Evolutionary conservation across 441 rosid species (phyloP), one percentile per base, ranked within the genome.

Genomic region (Arabidopsis hybrid): DNA sequence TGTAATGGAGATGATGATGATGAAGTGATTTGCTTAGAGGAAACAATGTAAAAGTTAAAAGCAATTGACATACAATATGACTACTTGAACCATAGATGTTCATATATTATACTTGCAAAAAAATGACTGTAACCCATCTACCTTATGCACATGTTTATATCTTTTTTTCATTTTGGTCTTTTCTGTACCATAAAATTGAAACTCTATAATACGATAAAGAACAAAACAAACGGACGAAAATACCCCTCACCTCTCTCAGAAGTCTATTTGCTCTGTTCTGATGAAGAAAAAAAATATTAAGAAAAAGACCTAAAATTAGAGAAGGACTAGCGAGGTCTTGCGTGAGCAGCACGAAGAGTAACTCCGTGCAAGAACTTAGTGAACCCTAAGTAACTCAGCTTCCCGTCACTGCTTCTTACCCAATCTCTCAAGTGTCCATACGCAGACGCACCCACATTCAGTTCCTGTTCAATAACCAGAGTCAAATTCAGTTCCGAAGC

Each of bases 311-410:
- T 38, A 57, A 38, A 14, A 36, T n/a, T 5, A 21, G 21, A 10
- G 26, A 63, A 49, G 18, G 31, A 12, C 85, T 87, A 89, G 77
- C 85, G 95, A 43, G 85, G 95, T 85, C 98, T 90, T 63, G 95
- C 80, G 81, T 86, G 89, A 67, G 95, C 78, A 80, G 89, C 90
- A 60, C 98, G 96, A 60, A 88, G 86, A 13, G 97, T 90, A 81
- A 94, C 96, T 29, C 98, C 98, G 79, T 94, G 97, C 79, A 94
- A 89, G 80, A 90, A 90, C 84, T 91, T 94, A 55, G 90, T 89
- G 79, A 90, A 94, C 59, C 98, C 98, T 60, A 89, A 83, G 70
- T 85, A 82, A 77, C 92, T 87, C 79, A 94, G 91, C 85, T 88
- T 91, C 75, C 98, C 97, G 51, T 94, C 98, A 0, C 88, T 69